Conservation (phyloP, 768 basidiomycete species). For the Pholiota molesta region DNA sequence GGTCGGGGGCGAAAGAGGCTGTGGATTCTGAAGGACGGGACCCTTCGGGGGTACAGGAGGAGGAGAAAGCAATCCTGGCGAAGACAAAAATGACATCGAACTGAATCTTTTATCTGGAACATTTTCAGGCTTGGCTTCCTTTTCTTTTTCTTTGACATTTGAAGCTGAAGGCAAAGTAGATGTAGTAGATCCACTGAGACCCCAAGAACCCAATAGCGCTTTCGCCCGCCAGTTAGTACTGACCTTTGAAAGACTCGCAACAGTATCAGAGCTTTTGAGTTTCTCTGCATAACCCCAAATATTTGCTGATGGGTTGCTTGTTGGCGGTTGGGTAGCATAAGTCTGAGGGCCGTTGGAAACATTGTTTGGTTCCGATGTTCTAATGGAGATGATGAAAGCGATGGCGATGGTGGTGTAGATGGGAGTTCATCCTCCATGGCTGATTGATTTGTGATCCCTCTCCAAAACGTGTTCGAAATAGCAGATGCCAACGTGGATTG, state of each 20-base stretch:
- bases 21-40: neutral
- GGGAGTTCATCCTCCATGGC: constrained; percentile 62
- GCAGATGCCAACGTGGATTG: constrained; percentile 33
- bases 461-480: constrained; percentile 70
- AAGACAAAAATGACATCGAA: constrained; percentile 44
- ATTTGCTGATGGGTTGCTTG: constrained; percentile 34
- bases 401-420: constrained; percentile 39
- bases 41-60: constrained; percentile 16
- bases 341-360: neutral
- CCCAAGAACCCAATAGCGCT: constrained; percentile 52
- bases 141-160: neutral
- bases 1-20: constrained; percentile 18
- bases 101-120: neutral
- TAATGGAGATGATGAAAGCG: constrained; percentile 31
- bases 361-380: constrained; percentile 23
- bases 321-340: neutral
- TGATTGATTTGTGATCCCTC: constrained; percentile 74
- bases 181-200: constrained; percentile 18
- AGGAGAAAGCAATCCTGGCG: constrained; percentile 57
- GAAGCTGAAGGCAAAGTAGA: neutral
- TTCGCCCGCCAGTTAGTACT: constrained; percentile 78
- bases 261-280: constrained; percentile 71
- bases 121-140: neutral
- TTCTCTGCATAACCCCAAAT: constrained; percentile 77
- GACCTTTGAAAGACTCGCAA: constrained; percentile 71